Conservation (phyloP, 805 yeast genomes). For the Candida awuae region DNA sequence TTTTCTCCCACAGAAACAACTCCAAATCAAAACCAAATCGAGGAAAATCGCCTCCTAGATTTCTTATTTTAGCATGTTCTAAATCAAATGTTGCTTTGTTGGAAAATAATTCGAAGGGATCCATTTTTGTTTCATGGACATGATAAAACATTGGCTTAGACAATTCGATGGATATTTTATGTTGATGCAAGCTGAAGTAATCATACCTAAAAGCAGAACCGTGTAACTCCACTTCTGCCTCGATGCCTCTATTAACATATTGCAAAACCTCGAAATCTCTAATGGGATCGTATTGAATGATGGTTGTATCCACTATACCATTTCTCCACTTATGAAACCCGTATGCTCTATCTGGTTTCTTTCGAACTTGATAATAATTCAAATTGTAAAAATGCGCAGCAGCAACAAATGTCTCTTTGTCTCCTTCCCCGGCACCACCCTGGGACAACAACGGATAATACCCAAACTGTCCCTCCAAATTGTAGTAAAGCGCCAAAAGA, state of each 20-base stretch:
- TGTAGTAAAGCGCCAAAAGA: conserved; percentile 49
- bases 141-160: conserved; percentile 25
- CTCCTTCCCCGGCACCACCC: conserved; percentile 65
- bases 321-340: neutral
- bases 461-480: conserved; percentile 45
- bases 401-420: conserved; percentile 67
- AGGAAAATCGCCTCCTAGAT: conserved; percentile 16
- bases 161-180: conserved; percentile 13
- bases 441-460: conserved; percentile 48
- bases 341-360: conserved; percentile 17
- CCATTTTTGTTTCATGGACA: conserved; percentile 41
- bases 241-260: conserved; percentile 9
- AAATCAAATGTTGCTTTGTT: conserved; percentile 10
- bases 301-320: neutral
- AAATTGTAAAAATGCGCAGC: conserved; percentile 48
- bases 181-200: conserved; percentile 12
- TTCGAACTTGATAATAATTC: conserved; percentile 45
- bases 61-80: conserved; percentile 8
- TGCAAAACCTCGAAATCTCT: conserved; percentile 4
- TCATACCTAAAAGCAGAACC: conserved; percentile 6
- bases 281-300: conserved; percentile 19
- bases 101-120: conserved; percentile 32
- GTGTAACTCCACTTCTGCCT: conserved; percentile 16
- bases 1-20: conserved; percentile 15
- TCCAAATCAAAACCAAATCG: conserved; percentile 16